A percentile compares a stretch with the other conserved stretches of the same genome.
Evolutionary conservation across 345 rosid species (phyloP).

Genomic region (Citrus medica): DNA sequence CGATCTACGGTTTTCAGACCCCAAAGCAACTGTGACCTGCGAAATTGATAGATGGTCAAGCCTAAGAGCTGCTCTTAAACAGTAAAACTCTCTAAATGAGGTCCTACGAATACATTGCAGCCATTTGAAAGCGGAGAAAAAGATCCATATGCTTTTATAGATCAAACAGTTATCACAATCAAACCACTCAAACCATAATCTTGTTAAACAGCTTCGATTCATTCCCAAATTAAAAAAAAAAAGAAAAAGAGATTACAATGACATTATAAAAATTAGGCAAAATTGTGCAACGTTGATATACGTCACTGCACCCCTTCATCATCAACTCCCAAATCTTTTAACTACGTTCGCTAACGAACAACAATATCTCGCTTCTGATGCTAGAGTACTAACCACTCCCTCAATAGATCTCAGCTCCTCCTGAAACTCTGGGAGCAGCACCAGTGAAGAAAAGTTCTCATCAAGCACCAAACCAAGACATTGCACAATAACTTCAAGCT

Average conservation of each 20-base stretch:
- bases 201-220: background rate
- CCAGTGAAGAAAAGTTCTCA: slow-evolving; percentile 68
- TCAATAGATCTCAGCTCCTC: slow-evolving; percentile 62
- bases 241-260: background rate
- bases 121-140: background rate
- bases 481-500: slow-evolving; percentile 55
- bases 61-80: background rate
- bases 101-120: background rate
- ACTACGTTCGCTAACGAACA: slow-evolving; percentile 38
- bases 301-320: slow-evolving; percentile 22
- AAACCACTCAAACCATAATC: background rate
- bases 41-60: background rate
- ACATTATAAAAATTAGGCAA: background rate
- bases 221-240: background rate
- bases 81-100: background rate
- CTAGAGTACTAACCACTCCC: slow-evolving; percentile 46
- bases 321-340: slow-evolving; percentile 43
- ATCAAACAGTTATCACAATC: background rate
- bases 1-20: background rate
- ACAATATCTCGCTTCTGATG: slow-evolving; percentile 60
- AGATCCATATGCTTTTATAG: background rate
- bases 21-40: background rate
- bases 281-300: background rate
- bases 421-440: slow-evolving; percentile 60
- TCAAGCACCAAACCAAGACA: slow-evolving; percentile 68